phyloP scores from a whole-genome alignment of 352 stramenopile species.

The Globisporangium abappressorium region DNA sequence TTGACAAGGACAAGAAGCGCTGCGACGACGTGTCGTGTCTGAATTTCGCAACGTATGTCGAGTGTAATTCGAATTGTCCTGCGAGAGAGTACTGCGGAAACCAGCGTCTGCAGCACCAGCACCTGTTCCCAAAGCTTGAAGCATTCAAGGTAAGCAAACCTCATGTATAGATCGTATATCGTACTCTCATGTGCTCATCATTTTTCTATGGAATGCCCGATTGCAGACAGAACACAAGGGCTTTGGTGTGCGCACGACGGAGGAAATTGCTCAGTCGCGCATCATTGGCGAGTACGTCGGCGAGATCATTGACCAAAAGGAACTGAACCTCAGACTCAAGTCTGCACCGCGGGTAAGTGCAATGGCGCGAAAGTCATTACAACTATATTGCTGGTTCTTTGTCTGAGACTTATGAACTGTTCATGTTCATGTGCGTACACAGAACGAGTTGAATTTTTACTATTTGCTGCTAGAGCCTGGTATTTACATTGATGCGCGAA shows the following conservation, averaged over 20 bases:
- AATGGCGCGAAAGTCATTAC: neutral
- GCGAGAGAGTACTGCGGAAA: slow-evolving; percentile 57
- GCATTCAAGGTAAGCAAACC: slow-evolving; percentile 47
- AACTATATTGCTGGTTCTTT: neutral
- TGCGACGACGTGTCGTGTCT: slow-evolving; percentile 86
- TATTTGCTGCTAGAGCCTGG: slow-evolving; percentile 78
- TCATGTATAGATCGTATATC: neutral
- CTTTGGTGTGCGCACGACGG: slow-evolving; percentile 71
- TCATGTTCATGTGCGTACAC: neutral
- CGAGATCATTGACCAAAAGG: slow-evolving; percentile 90
- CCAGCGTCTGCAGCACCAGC: slow-evolving; percentile 70
- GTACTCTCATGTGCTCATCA: neutral
- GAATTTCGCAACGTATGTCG: slow-evolving; percentile 88
- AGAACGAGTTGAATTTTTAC: slow-evolving; percentile 88
- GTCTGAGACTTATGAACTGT: neutral
- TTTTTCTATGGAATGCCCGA: neutral
- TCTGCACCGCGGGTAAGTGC: slow-evolving; percentile 41
- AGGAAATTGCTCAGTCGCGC: slow-evolving; percentile 54
- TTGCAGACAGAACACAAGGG: slow-evolving; percentile 73
- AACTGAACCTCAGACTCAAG: slow-evolving; percentile 58
- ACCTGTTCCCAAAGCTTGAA: slow-evolving; percentile 62
- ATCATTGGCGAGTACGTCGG: slow-evolving; percentile 91
- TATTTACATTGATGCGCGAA: slow-evolving; percentile 87
- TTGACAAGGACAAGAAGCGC: slow-evolving; percentile 40
- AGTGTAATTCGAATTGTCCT: slow-evolving; percentile 56